Base-by-base conservation (phyloP, 768 basidiomycete genomes). In the Collybia nuda region DNA sequence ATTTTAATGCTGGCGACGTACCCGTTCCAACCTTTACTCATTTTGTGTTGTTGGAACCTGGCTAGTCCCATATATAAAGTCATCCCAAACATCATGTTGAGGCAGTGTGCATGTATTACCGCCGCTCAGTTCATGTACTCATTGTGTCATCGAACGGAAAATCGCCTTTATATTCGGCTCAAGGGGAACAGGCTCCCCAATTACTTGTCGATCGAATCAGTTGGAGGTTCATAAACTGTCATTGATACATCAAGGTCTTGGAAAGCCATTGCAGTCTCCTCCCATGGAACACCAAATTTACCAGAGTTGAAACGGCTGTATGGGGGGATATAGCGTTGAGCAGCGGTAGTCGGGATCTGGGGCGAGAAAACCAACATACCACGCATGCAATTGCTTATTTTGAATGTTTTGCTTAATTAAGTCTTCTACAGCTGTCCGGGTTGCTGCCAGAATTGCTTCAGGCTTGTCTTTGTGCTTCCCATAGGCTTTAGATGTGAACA, bases 241-340 rank as follows among this genome's bases (percentile, higher is more conserved):
- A 74, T 71, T 12, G 56, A 50, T 2, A 67, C 60, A 2, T 57
- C 65, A 22, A 74, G 50, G 19, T 65, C 63, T 6, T 66, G 58
- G 43, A 76, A 46, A 22, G 74, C 54, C 14, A 56, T 64, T 45
- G 68, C 72, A 3, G 73, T 74, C 17, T 63, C 58, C 35, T 58
- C 62, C 74, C 74, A 76, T 28, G 68, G 67, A 26, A 76, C 74
- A n/a, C 64, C 71, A 61, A 76, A 74, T 53, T 68, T 72, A 24
- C 72, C 74, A 40, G 72, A 71, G 53, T 76, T 74, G 54, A 76
- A 71, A 9, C 71, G 73, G 48, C 73, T 76, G 45, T n/a, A 19
- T 11, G 21, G 21, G 42, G 23, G 28, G 23, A 12, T 37, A 28
- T 19, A 28, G 12, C 18, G 19, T 19, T 19, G 17, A 36, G 26